These are phyloP conservation scores for Salix exigua DNA, from an alignment of 345 rosid genomes.

Conservation along the genomic window DNA sequence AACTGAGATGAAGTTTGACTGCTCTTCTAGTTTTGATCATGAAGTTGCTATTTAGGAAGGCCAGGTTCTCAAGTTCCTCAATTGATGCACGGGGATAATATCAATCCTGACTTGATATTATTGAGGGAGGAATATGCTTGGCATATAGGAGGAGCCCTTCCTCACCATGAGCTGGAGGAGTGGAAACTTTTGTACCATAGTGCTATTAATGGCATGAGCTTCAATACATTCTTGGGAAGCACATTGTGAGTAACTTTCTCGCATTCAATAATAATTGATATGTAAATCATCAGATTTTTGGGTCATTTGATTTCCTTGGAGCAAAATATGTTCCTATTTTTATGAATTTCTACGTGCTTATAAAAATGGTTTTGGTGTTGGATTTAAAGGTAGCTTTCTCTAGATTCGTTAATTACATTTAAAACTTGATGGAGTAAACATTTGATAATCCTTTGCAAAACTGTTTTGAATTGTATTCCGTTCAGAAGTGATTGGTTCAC, in stretches of 20 bases:
- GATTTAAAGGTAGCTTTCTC: background rate
- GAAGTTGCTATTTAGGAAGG: constrained; percentile 39
- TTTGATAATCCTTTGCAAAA: background rate
- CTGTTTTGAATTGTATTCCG: no score
- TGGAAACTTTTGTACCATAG: constrained; percentile 91
- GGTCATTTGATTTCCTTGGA: no score
- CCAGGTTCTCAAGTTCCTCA: constrained; percentile 67
- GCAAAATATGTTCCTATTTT: background rate
- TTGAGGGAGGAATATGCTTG: constrained; percentile 78
- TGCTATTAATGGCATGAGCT: constrained; percentile 68
- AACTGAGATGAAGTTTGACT: background rate
- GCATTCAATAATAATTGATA: background rate
- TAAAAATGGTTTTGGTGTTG: background rate
- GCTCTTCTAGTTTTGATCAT: background rate
- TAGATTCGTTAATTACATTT: background rate
- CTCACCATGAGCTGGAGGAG: constrained; percentile 66
- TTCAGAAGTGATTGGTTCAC: background rate
- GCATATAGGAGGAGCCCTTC: constrained; percentile 89
- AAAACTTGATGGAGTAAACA: background rate
- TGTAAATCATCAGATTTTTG: background rate
- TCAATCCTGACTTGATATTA: constrained; percentile 43
- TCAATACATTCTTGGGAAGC: constrained; percentile 77
- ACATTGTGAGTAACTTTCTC: constrained; percentile 49
- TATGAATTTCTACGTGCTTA: background rate
- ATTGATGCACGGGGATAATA: constrained; percentile 41